These are phyloP conservation scores for Aspergillus hancockii DNA, from an alignment of 495 filamentous ascomycete genomes.

Conservation along the genomic window DNA sequence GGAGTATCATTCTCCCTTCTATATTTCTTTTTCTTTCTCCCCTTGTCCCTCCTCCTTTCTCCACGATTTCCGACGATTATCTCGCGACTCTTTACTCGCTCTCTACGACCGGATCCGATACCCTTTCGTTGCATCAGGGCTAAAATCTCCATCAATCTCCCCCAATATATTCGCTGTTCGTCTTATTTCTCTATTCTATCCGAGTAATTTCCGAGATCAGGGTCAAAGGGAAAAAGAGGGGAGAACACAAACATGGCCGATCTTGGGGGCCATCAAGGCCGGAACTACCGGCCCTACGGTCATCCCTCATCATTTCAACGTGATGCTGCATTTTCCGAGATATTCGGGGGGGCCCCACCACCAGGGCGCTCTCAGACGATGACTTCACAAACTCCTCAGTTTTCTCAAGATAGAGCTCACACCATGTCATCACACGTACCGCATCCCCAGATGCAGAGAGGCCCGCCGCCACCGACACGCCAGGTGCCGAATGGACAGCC, in stretches of 20 bases:
- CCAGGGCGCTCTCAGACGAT: conserved; percentile 87
- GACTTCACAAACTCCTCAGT: conserved; percentile 66
- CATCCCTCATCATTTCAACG: conserved; percentile 73
- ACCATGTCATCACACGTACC: conserved; percentile 75
- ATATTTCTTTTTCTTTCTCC: conserved; percentile 16
- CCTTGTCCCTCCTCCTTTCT: conserved; percentile 24
- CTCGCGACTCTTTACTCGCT: conserved; percentile 43
- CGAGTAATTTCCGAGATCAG: conserved; percentile 11
- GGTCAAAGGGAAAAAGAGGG: conserved; percentile 4
- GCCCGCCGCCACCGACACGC: conserved; percentile 59
- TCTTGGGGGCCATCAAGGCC: conserved; percentile 72
- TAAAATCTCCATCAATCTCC: not conserved
- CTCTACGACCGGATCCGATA: conserved; percentile 42
- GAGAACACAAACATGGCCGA: conserved; percentile 68
- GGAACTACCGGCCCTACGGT: conserved; percentile 69
- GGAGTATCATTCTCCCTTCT: conserved; percentile 21
- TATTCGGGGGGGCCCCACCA: conserved; percentile 86
- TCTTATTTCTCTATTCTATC: conserved; percentile 5
- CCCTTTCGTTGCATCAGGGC: conserved; percentile 14
- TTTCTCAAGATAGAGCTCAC: conserved; percentile 69
- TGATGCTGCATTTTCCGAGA: conserved; percentile 94
- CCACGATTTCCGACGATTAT: conserved; percentile 40
- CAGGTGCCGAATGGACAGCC: conserved; percentile 57
- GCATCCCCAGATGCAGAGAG: conserved; percentile 49
- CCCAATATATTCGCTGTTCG: conserved; percentile 1